Conservation (phyloP, 805 yeast genomes). For the Kazachstania taianensis region DNA sequence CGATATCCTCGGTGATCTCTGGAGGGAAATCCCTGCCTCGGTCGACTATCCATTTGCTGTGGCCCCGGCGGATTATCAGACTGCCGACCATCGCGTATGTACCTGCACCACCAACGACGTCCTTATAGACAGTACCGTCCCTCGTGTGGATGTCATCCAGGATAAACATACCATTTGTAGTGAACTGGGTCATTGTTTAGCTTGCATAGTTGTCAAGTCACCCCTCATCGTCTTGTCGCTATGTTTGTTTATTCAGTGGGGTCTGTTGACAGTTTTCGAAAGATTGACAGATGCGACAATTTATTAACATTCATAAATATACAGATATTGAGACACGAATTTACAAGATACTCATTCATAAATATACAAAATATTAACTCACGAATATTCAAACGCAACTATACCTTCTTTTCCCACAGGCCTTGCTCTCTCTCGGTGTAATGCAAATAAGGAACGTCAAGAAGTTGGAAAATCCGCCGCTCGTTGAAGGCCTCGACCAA, state of each 20-base stretch:
- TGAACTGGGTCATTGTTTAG: conserved; percentile 32
- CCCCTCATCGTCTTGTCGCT: too few relatives aligned
- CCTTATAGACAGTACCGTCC: conserved; percentile 28
- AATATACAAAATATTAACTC: too few relatives aligned
- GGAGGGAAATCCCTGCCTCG: conserved; percentile 69
- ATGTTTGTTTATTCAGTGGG: too few relatives aligned
- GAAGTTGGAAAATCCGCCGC: conserved; percentile 16
- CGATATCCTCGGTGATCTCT: conserved; percentile 34
- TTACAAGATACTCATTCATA: too few relatives aligned
- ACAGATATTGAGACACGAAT: too few relatives aligned
- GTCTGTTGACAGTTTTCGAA: too few relatives aligned
- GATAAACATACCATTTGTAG: conserved; percentile 82
- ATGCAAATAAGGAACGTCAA: conserved; percentile 14
- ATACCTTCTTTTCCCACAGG: conserved; percentile 4
- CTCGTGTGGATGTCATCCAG: conserved; percentile 65
- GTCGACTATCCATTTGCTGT: conserved; percentile 65
- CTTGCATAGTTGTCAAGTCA: too few relatives aligned
- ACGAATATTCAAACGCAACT: too few relatives aligned
- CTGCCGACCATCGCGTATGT: conserved; percentile 72
- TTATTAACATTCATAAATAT: too few relatives aligned
- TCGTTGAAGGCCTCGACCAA: conserved; percentile 23
- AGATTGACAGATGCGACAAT: too few relatives aligned
- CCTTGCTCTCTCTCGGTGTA: conserved; percentile 6
- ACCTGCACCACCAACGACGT: conserved; percentile 87
- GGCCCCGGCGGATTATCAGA: conserved; percentile 36